Percentiles rank a stretch among this genome's conserved stretches.
Evolutionary conservation across 2,329 filamentous ascomycete species (phyloP).

Genomic region (Cercospora sesami): DNA sequence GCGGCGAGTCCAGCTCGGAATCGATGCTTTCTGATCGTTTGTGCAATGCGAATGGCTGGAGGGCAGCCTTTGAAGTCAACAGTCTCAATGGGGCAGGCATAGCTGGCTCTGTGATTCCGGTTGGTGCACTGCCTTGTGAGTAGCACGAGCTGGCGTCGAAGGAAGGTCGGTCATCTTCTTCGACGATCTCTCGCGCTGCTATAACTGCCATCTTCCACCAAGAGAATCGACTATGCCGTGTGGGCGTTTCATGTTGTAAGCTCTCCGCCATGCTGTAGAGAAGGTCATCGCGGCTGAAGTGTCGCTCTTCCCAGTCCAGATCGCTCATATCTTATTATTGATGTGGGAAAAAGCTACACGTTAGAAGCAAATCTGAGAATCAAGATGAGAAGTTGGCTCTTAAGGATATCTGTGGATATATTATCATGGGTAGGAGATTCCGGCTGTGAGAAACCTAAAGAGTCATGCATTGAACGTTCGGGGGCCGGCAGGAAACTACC

Average conservation of each 20-base stretch:
- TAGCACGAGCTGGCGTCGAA: slow-evolving; percentile 9
- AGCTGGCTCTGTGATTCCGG: neutral
- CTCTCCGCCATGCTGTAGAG: neutral
- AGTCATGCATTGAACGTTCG: neutral
- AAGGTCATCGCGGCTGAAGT: neutral
- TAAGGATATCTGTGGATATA: neutral
- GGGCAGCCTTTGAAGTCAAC: neutral
- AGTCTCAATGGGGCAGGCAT: neutral
- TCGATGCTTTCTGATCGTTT: slow-evolving; percentile 1
- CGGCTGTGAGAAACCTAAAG: neutral
- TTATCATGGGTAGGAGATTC: neutral
- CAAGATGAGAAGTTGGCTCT: neutral
- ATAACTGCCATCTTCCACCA: neutral
- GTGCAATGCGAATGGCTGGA: neutral
- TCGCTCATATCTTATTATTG: slow-evolving; percentile 4
- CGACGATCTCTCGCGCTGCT: neutral
- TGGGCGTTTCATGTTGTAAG: neutral
- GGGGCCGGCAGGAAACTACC: neutral
- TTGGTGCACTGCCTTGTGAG: neutral
- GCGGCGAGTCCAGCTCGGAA: neutral
- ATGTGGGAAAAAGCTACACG: neutral
- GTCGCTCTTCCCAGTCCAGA: slow-evolving; percentile 4
- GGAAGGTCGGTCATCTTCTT: slow-evolving; percentile 2
- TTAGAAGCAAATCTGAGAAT: neutral
- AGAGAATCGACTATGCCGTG: slow-evolving; percentile 10